phyloP scores from a whole-genome alignment of 2,329 filamentous ascomycete genomes.

The Colletotrichum sp. region DNA sequence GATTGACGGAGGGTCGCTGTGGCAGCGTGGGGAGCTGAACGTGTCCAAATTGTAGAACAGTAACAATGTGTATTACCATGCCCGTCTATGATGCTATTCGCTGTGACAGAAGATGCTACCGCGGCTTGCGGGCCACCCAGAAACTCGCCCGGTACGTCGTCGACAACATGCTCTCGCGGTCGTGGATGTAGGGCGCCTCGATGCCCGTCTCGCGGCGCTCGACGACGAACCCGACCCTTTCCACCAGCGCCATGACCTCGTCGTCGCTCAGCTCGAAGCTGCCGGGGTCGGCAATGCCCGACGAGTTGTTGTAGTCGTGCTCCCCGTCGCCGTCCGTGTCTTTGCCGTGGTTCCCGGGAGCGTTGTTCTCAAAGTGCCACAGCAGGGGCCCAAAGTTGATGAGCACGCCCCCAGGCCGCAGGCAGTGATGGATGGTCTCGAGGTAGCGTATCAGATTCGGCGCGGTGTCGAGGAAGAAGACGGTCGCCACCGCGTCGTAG shows the following conservation, averaged over 20 bases:
- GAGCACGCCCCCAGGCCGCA: constrained; percentile 80
- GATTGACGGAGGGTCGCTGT: constrained; percentile 72
- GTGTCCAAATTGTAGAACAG: constrained; percentile 45
- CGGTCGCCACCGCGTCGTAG: constrained; percentile 85
- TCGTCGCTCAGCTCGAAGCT: constrained; percentile 90
- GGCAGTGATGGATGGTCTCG: constrained; percentile 79
- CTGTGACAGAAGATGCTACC: neutral
- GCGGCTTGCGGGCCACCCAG: constrained; percentile 83
- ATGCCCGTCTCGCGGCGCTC: constrained; percentile 64
- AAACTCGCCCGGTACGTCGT: constrained; percentile 80
- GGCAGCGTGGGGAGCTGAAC: constrained; percentile 52
- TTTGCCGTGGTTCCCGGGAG: constrained; percentile 61
- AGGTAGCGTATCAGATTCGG: constrained; percentile 92
- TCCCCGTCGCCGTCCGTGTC: constrained; percentile 57
- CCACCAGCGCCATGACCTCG: constrained; percentile 80
- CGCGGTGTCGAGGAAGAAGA: constrained; percentile 98
- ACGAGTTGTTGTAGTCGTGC: constrained; percentile 52
- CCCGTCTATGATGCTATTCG: neutral
- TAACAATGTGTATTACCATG: neutral
- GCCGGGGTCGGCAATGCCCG: constrained; percentile 86
- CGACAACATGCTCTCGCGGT: constrained; percentile 83
- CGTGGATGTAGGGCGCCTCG: constrained; percentile 87
- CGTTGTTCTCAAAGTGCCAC: constrained; percentile 91
- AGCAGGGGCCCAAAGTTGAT: constrained; percentile 90
- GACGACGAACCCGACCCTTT: constrained; percentile 78